phyloP scores from a whole-genome alignment of 129 eudicot species.

The Kitagawia praeruptora region DNA sequence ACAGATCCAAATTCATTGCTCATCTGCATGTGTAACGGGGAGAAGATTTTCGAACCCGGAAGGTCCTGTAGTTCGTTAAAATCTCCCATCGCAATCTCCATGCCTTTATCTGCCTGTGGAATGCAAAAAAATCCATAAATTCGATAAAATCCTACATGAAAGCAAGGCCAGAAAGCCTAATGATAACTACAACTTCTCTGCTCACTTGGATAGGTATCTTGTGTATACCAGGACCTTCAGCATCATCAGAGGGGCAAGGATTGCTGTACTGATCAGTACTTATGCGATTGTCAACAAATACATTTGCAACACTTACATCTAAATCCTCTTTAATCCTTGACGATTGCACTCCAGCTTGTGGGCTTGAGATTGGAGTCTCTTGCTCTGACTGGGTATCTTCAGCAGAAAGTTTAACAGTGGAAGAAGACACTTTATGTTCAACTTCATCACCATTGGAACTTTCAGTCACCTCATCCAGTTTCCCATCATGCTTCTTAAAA shows the following conservation, averaged over 20 bases:
- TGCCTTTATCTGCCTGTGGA: conserved; percentile 26
- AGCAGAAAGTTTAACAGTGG: conserved; percentile 18
- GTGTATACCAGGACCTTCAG: conserved; percentile 10
- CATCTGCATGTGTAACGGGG: conserved; percentile 29
- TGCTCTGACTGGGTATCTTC: conserved; percentile 26
- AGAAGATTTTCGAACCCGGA: conserved; percentile 30
- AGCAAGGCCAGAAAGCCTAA: neutral
- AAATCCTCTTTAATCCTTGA: neutral
- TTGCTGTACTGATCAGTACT: conserved; percentile 15
- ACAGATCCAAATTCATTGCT: conserved; percentile 27
- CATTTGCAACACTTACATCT: conserved; percentile 3
- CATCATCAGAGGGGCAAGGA: conserved; percentile 9
- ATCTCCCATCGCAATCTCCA: conserved; percentile 19
- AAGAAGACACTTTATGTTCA: conserved; percentile 27
- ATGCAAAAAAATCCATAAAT: neutral
- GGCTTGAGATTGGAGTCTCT: conserved; percentile 13
- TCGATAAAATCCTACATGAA: neutral
- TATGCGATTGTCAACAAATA: conserved; percentile 7
- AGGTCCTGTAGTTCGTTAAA: conserved; percentile 11
- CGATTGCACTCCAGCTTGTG: conserved; percentile 16
- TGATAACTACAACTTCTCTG: neutral
- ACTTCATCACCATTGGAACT: conserved; percentile 29
- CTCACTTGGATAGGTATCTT: conserved; percentile 24
- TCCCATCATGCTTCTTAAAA: conserved; percentile 39
- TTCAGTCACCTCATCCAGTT: conserved; percentile 30